Evolutionary conservation across 2,329 filamentous ascomycete species (phyloP), one percentile per base, ranked within the genome.

Genomic region (Trichoderma simmonsii): DNA sequence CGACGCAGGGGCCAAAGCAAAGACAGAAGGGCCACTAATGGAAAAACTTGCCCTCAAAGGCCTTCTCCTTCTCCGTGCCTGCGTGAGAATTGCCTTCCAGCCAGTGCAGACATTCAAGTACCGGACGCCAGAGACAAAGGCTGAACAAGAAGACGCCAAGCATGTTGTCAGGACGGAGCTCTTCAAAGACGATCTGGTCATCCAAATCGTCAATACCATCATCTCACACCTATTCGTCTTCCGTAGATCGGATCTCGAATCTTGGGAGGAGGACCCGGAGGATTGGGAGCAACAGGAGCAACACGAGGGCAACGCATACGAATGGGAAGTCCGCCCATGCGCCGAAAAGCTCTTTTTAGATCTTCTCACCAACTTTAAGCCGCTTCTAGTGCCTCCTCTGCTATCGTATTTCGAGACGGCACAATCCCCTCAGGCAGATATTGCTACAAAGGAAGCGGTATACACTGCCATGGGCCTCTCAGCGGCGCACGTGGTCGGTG

Each of bases 201-300:
- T 92, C 18, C 90, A 95, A 75, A 91, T 97, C 75, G 93, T 96
- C 79, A 93, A 96, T 75, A 86, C 91, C 14, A 90, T 97, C 71
- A 93, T 99, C 66, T 94, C 92, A 1, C 91, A 92, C 76, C 93
- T 97, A 75, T 96, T 99, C 79, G 88, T 96, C 48, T 96, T 98
- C 80, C 90, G 94, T 39, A 89, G 92, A 72, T 90, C 90, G 66
- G 96, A 99, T 80, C 87, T 98, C 1, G 90, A 94, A 73, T 92
- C 94, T 72, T 99, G 96, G 96, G 92, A 97, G 79, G 92, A 97
- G 78, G 94, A 97, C 72, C 94, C 95, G 0, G 94, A 99, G 80
- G 94, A 97, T 69, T 99, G 96, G 95, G 95, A 98, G 80, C 91
- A 93, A 75, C 90, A 92, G 77, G 94, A 98, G 83, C 94, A 97